A percentile compares a stretch with the other conserved stretches of the same genome.
Conservation (phyloP, 2,329 filamentous ascomycete genomes). For the Aspergillus flavus region DNA sequence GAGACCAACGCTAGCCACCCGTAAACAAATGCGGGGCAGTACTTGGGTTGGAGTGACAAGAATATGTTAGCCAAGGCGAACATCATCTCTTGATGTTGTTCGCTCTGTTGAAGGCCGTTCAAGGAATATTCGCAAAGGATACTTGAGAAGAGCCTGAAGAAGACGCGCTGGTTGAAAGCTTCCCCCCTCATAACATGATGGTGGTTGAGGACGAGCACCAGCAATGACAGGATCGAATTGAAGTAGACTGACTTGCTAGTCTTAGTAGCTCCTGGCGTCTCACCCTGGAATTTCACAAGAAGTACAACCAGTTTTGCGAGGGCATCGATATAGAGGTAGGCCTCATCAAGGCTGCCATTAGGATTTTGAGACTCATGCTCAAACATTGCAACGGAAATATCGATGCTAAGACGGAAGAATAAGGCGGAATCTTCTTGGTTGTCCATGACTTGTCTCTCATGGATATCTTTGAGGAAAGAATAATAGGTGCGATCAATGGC, state of each 20-base stretch:
- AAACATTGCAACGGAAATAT: conserved; percentile 75
- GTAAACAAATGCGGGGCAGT: conserved; percentile 81
- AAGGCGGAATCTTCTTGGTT: conserved; percentile 74
- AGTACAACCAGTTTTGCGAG: conserved; percentile 78
- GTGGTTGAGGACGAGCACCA: conserved; percentile 79
- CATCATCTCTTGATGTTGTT: conserved; percentile 69
- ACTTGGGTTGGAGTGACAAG: conserved; percentile 71
- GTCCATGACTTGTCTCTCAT: conserved; percentile 71
- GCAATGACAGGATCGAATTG: conserved; percentile 75
- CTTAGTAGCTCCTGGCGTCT: conserved; percentile 60
- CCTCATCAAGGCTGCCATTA: conserved; percentile 62
- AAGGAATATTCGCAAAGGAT: conserved; percentile 74
- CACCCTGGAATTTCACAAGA: conserved; percentile 72
- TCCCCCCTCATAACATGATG: conserved; percentile 82
- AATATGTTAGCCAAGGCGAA: conserved; percentile 72
- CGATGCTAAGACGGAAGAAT: conserved; percentile 80
- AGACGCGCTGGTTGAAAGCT: conserved; percentile 82
- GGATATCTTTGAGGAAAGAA: conserved; percentile 83
- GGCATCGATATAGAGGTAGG: conserved; percentile 72
- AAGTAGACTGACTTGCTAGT: conserved; percentile 71
- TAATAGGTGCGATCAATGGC: conserved; percentile 71
- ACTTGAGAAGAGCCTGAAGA: conserved; percentile 85
- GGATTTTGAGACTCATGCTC: conserved; percentile 69
- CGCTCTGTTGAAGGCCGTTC: conserved; percentile 59
- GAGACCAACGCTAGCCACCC: conserved; percentile 81